phyloP scores from a whole-genome alignment of 768 basidiomycete species.

The Lepiota brunneoincarnata region DNA sequence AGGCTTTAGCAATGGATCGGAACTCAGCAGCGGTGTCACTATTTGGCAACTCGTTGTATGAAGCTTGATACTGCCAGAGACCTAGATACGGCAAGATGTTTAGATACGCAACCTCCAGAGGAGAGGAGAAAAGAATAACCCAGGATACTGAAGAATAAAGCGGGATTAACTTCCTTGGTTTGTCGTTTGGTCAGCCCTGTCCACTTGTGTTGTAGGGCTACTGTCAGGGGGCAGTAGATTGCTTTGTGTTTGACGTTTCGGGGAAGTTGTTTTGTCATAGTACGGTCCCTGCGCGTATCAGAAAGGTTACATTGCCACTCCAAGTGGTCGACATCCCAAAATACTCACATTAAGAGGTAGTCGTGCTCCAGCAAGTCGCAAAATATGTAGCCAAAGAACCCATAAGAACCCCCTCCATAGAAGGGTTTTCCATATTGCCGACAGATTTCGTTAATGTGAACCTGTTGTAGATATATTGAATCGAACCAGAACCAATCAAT shows the following conservation, averaged over 20 bases:
- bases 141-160: conserved; percentile 65
- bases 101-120: conserved; percentile 1
- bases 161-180: conserved; percentile 83
- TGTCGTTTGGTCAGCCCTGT: conserved; percentile 64
- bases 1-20: conserved; percentile 56
- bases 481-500: conserved; percentile 5
- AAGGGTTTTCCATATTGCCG: conserved; percentile 73
- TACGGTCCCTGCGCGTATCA: conserved; percentile 52
- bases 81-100: conserved; percentile 39
- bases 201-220: conserved; percentile 71
- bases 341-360: conserved; percentile 77
- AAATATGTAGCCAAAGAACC: conserved; percentile 90
- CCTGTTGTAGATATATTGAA: conserved; percentile 40
- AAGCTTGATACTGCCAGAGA: conserved; percentile 77
- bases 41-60: conserved; percentile 54
- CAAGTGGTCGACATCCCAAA: conserved; percentile 7
- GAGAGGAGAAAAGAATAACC: conserved; percentile 38
- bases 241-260: conserved; percentile 60
- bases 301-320: not conserved
- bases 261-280: conserved; percentile 52
- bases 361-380: conserved; percentile 89
- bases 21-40: conserved; percentile 50
- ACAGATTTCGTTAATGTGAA: conserved; percentile 77
- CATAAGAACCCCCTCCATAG: conserved; percentile 91
- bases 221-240: conserved; percentile 61